phyloP scores from a whole-genome alignment of 768 basidiomycete species.

The Boletus tomentosulus region DNA sequence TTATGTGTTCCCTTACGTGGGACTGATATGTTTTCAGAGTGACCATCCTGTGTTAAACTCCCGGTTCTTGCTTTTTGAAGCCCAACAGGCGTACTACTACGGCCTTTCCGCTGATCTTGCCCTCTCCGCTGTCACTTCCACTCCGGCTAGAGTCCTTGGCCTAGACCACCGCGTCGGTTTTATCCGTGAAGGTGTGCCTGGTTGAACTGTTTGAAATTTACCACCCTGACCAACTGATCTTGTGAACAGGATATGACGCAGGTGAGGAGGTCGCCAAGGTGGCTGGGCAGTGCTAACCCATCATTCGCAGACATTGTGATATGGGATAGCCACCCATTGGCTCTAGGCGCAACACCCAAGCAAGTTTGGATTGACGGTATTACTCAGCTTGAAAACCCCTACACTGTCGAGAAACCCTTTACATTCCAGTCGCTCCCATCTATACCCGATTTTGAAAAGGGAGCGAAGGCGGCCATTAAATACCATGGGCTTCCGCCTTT shows the following conservation, averaged over 20 bases:
- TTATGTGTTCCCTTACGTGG: constrained; percentile 8
- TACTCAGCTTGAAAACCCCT: constrained; percentile 52
- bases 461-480: constrained; percentile 51
- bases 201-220: neutral
- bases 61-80: constrained; percentile 53
- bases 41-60: constrained; percentile 55
- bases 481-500: constrained; percentile 75
- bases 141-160: constrained; percentile 67
- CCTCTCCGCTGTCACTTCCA: constrained; percentile 65
- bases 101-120: constrained; percentile 65
- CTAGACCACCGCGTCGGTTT: constrained; percentile 74
- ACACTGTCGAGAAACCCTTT: constrained; percentile 49
- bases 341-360: constrained; percentile 70
- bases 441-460: constrained; percentile 62
- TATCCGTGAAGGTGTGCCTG: constrained; percentile 41
- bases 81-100: constrained; percentile 66
- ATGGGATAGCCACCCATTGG: constrained; percentile 76
- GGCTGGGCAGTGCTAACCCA: neutral
- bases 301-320: constrained; percentile 55
- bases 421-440: constrained; percentile 48
- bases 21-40: constrained; percentile 32
- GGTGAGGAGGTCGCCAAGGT: constrained; percentile 33
- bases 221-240: neutral
- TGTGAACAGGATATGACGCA: constrained; percentile 59
- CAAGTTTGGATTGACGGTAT: constrained; percentile 89